These are phyloP conservation scores for Lanmaoa pseudosensibilis DNA, from an alignment of 768 basidiomycete species.

Conservation along the genomic window DNA sequence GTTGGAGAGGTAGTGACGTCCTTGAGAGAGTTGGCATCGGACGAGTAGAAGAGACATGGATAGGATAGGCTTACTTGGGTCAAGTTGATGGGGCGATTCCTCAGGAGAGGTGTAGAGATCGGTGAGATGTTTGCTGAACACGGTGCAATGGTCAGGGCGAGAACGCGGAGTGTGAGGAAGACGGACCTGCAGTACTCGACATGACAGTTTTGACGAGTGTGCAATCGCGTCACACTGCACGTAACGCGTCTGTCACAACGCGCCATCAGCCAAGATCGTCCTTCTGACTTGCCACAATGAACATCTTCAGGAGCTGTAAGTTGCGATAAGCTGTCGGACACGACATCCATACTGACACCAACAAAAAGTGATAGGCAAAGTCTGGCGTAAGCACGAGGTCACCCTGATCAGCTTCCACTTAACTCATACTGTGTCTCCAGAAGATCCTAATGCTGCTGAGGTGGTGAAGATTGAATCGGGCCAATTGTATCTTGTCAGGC, in stretches of 20 bases:
- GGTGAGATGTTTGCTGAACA: slow-evolving; percentile 4
- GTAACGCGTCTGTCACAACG: slow-evolving; percentile 31
- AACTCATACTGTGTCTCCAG: slow-evolving; percentile 44
- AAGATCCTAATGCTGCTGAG: slow-evolving; percentile 92
- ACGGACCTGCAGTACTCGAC: slow-evolving; percentile 14
- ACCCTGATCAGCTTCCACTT: slow-evolving; percentile 12
- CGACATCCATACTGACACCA: slow-evolving; percentile 22
- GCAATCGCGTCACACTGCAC: slow-evolving; percentile 20
- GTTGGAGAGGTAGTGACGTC: slow-evolving; percentile 23
- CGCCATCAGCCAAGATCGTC: slow-evolving; percentile 13
- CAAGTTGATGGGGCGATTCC: slow-evolving; percentile 13
- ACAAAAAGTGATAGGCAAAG: slow-evolving; percentile 77
- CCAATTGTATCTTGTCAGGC: slow-evolving; percentile 86
- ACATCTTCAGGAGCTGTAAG: slow-evolving; percentile 81
- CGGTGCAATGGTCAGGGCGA: background rate
- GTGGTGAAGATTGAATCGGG: slow-evolving; percentile 93
- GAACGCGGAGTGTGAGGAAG: background rate
- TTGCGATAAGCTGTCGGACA: slow-evolving; percentile 18
- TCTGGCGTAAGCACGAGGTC: slow-evolving; percentile 76
- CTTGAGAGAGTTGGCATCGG: slow-evolving; percentile 8
- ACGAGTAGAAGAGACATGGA: background rate
- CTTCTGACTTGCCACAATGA: slow-evolving; percentile 53
- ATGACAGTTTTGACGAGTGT: slow-evolving; percentile 3
- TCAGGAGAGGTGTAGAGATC: slow-evolving; percentile 13
- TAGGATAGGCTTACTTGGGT: slow-evolving; percentile 15